Evolutionary conservation across 768 basidiomycete species (phyloP), one percentile per base, ranked within the genome.

Genomic region (Leccinum aurantiacum): DNA sequence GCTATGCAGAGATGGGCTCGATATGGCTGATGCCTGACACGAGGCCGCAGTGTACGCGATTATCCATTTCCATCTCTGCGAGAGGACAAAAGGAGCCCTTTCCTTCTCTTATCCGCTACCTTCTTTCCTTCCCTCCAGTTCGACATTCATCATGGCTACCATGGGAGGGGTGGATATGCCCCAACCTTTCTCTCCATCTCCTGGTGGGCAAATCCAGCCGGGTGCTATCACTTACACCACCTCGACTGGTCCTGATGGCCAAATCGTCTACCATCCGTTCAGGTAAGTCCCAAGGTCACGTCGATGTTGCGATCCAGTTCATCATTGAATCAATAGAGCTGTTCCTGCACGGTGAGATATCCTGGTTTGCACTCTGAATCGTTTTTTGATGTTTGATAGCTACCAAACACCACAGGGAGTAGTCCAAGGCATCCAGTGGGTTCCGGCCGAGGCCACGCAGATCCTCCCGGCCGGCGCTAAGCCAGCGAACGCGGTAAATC

Each of bases 151-250:
- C 64, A 69, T 69, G 73, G 65, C 41, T 53, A 29, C 54, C 57
- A 11, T 57, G 60, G 63, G 66, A 41, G 66, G 71, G 54, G 60
- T 74, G 67, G 60, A 69, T 61, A 61, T 64, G 60, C 71, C 65
- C 53, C 75, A 63, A 64, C 73, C 61, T 68, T 76, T 54, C 46
- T 67, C 75, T 17, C 66, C 75, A 1, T 53, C 71, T 15, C 17
- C 68, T 8, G 73, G 74, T 37, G 71, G 72, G 47, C 80, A 83
- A 70, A 85, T 90, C 57, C 75, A 78, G 37, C 81, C 88, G 35
- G 89, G 89, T n/a, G 75, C 88, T 38, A 79, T 88, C 66, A 90
- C 88, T 22, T 91, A 90, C 63, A 89, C 89, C 1, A 89, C 88
- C 11, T 80, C 84, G 1, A 80, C 77, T 1, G 79, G 79, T 3